Evolutionary conservation across 129 eudicot genomes (phyloP).

Genomic region (Helianthus tuberosus): DNA sequence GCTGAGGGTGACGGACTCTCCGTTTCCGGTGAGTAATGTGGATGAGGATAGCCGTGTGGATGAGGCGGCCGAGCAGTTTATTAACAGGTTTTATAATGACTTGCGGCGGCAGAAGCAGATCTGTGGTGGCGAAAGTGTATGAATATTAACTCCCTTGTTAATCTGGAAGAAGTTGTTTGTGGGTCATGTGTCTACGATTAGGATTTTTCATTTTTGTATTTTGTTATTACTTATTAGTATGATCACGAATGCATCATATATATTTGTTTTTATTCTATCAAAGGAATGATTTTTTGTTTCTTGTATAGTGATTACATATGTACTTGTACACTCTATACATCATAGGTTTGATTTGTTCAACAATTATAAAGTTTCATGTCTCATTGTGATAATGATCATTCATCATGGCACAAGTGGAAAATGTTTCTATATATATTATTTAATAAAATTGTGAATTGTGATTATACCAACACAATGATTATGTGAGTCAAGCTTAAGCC

Average conservation of each 20-base stretch:
- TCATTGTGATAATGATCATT: no score
- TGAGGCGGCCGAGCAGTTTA: conserved; percentile 66
- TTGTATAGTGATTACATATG: not conserved
- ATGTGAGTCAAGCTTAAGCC: no score
- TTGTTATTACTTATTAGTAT: not conserved
- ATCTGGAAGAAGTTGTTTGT: not conserved
- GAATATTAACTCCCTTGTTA: no score
- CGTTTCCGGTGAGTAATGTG: conserved; percentile 48
- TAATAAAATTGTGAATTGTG: no score
- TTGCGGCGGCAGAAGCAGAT: conserved; percentile 49
- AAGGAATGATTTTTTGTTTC: not conserved
- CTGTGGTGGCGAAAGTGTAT: not conserved
- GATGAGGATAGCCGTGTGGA: conserved; percentile 42
- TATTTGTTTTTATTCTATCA: not conserved
- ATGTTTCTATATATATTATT: no score
- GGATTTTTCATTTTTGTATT: not conserved
- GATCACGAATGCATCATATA: not conserved
- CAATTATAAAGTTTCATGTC: no score
- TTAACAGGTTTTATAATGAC: conserved; percentile 50
- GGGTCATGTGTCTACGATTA: conserved; percentile 7
- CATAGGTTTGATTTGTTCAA: not conserved
- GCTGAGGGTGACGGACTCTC: conserved; percentile 75
- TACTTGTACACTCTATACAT: not conserved
- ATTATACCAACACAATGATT: no score
- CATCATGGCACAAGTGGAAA: no score